Evolutionary conservation across 106 monocot species (phyloP).

Genomic region (Allium cepa): DNA sequence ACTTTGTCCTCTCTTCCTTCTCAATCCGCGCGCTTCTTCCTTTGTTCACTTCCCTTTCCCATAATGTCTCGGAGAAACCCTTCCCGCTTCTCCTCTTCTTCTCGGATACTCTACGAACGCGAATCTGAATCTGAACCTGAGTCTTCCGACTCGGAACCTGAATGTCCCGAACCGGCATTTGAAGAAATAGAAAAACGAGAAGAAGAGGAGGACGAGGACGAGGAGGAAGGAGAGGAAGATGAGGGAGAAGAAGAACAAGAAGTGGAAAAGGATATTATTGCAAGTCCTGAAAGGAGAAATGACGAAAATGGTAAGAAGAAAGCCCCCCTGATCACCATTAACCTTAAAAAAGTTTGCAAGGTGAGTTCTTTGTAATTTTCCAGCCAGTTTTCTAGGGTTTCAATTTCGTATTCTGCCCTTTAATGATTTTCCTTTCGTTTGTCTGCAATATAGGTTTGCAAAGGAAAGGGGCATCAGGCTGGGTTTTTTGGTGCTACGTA

Average conservation of each 20-base stretch:
- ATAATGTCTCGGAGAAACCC: conserved; percentile 8
- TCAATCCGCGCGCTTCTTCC: not conserved
- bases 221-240: conserved; percentile 17
- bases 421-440: not conserved
- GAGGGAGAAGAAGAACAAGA: conserved; percentile 12
- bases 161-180: no score
- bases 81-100: conserved; percentile 6
- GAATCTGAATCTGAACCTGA: conserved; percentile 16
- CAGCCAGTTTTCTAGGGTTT: not conserved
- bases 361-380: conserved; percentile 8
- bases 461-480: conserved; percentile 63
- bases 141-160: conserved; percentile 20
- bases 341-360: conserved; percentile 82
- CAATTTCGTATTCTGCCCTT: not conserved
- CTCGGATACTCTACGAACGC: conserved; percentile 2
- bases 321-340: conserved; percentile 42
- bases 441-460: conserved; percentile 53
- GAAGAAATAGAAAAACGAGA: conserved; percentile 10
- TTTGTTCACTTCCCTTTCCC: not conserved
- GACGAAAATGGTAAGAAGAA: conserved; percentile 12
- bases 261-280: not conserved
- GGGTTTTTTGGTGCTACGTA: conserved; percentile 85
- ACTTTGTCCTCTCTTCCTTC: not conserved
- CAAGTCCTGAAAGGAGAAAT: no score
- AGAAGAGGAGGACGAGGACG: conserved; percentile 17